Conservation (phyloP, 192 early-diverging fungal species). For the Umbelopsis ramanniana region DNA sequence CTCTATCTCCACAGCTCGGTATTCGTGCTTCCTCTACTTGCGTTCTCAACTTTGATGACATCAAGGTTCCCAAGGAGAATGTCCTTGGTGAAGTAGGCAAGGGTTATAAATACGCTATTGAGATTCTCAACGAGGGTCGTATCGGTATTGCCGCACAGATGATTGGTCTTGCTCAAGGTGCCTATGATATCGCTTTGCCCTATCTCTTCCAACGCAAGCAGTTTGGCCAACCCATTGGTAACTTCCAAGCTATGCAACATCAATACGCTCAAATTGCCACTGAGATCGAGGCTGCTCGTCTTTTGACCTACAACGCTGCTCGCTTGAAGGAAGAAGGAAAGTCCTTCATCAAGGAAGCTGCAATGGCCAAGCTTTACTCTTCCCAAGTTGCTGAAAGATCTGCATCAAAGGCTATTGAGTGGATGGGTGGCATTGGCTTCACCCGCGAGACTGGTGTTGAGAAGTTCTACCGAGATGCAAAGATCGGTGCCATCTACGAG, state of each 20-base stretch:
- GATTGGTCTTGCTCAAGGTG: conserved; percentile 96
- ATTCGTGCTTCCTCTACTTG: conserved; percentile 97
- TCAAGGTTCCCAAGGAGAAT: conserved; percentile 82
- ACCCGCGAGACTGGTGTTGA: conserved; percentile 76
- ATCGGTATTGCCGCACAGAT: conserved; percentile 99
- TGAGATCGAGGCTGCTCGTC: conserved; percentile 95
- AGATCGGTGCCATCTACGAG: conserved; percentile 98
- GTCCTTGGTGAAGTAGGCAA: conserved; percentile 93
- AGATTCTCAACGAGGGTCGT: conserved; percentile 97
- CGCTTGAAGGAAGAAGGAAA: conserved; percentile 92
- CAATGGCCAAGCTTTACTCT: conserved; percentile 97
- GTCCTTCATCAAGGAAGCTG: conserved; percentile 93
- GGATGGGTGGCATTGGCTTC: conserved; percentile 98
- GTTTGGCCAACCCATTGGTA: conserved; percentile 82
- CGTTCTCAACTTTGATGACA: conserved; percentile 89
- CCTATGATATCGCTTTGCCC: conserved; percentile 82
- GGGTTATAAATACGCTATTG: conserved; percentile 99
- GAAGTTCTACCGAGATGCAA: conserved; percentile 96
- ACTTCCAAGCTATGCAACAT: conserved; percentile 79
- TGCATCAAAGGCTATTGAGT: conserved; percentile 91
- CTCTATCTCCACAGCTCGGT: conserved; percentile 66
- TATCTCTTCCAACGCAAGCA: conserved; percentile 97
- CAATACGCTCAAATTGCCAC: conserved; percentile 78
- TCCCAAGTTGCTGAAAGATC: conserved; percentile 91
- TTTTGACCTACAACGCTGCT: conserved; percentile 97